Conservation (phyloP, 352 stramenopile genomes). For the Globisporangium carolinianum region DNA sequence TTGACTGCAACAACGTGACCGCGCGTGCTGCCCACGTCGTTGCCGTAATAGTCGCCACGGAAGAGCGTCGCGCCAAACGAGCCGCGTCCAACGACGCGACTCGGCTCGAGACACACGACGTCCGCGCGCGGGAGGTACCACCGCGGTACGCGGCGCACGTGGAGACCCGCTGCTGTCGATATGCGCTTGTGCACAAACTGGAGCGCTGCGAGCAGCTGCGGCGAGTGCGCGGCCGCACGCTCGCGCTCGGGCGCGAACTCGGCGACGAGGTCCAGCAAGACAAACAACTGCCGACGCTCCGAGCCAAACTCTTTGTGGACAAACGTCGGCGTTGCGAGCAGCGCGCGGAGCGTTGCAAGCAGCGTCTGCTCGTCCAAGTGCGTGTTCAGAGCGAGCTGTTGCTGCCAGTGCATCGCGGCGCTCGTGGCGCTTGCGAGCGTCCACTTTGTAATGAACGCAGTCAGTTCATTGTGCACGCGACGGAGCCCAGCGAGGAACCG, state of each 20-base stretch:
- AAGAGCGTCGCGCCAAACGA: conserved; percentile 45
- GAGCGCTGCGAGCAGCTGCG: conserved; percentile 49
- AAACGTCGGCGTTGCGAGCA: conserved; percentile 55
- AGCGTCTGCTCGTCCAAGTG: conserved; percentile 52
- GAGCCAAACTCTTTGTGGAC: conserved; percentile 43
- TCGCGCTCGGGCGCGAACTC: conserved; percentile 34
- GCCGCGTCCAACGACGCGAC: conserved; percentile 27
- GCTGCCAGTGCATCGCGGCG: conserved; percentile 34
- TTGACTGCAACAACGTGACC: conserved; percentile 27
- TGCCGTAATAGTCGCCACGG: conserved; percentile 46
- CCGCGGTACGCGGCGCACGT: conserved; percentile 40
- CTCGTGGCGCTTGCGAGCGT: conserved; percentile 22
- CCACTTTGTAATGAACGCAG: conserved; percentile 22
- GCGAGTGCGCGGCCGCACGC: conserved; percentile 25
- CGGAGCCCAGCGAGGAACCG: conserved; percentile 31
- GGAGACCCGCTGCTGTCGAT: conserved; percentile 37
- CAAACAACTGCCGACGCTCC: conserved; percentile 42
- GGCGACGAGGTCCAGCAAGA: conserved; percentile 50
- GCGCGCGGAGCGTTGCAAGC: conserved; percentile 41
- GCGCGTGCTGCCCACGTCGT: conserved; percentile 12
- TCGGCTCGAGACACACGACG: conserved; percentile 38
- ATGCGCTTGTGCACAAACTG: conserved; percentile 58
- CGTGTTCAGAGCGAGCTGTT: conserved; percentile 37
- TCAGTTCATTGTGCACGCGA: conserved; percentile 34
- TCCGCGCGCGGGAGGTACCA: conserved; percentile 51